Evolutionary conservation across 2,329 filamentous ascomycete genomes (phyloP).

Genomic region (Aspergillus piperis): DNA sequence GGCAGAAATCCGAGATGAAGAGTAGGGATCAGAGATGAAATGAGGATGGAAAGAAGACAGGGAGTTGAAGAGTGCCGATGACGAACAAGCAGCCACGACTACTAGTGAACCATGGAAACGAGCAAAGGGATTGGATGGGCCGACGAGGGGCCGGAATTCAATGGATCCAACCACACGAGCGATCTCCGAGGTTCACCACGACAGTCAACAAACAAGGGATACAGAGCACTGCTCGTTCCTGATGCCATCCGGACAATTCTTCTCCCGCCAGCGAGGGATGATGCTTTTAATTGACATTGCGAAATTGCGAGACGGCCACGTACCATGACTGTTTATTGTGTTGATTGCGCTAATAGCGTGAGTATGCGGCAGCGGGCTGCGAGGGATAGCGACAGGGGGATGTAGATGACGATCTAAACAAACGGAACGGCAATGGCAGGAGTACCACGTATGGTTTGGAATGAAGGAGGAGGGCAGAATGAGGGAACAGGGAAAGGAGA

Average conservation of each 20-base stretch:
- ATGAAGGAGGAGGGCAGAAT: constrained; percentile 11
- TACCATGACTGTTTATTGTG: constrained; percentile 15
- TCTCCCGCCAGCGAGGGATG: background rate
- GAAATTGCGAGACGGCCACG: constrained; percentile 2
- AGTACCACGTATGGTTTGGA: background rate
- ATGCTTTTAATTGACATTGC: background rate
- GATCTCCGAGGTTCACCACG: background rate
- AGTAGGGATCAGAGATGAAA: constrained; percentile 14
- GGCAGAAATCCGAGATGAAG: constrained; percentile 1
- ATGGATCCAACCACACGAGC: constrained; percentile 1
- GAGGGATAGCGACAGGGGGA: constrained; percentile 5
- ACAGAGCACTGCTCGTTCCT: background rate
- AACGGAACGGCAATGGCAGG: background rate
- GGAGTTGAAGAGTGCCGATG: background rate
- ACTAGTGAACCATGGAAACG: constrained; percentile 17
- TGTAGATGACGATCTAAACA: background rate
- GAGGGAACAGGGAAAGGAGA: constrained; percentile 10
- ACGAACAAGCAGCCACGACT: constrained; percentile 1
- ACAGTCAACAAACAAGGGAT: background rate
- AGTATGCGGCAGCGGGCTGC: constrained; percentile 11
- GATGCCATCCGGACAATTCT: background rate
- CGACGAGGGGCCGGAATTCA: constrained; percentile 8
- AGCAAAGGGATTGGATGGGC: constrained; percentile 14
- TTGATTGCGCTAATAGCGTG: background rate
- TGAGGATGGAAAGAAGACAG: constrained; percentile 5